A percentile compares a stretch with the other conserved stretches of the same genome.
Evolutionary conservation across 768 basidiomycete genomes (phyloP).

Genomic region (Pluteus cervinus): DNA sequence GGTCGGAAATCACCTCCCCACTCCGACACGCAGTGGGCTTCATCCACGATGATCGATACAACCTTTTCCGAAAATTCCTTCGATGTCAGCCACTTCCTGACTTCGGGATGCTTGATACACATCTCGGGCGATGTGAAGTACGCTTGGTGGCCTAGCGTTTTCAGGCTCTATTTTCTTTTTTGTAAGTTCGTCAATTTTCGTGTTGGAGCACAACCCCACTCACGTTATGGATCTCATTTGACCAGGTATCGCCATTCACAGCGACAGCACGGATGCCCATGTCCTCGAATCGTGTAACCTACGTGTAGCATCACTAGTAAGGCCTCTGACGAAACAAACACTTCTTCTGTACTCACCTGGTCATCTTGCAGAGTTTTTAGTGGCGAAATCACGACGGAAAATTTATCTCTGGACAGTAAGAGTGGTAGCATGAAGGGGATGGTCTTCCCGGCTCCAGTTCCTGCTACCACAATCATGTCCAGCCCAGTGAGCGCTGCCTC

Average conservation of each 20-base stretch:
- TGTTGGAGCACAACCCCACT: no score
- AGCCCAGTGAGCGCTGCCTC: slow-evolving; percentile 28
- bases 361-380: slow-evolving; percentile 30
- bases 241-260: slow-evolving; percentile 31
- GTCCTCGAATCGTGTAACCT: slow-evolving; percentile 20
- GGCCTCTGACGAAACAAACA: background rate
- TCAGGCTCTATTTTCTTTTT: background rate
- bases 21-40: slow-evolving; percentile 30
- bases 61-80: slow-evolving; percentile 16
- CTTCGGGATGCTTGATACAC: slow-evolving; percentile 25
- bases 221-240: slow-evolving; percentile 19
- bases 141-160: slow-evolving; percentile 11
- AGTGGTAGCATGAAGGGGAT: slow-evolving; percentile 29
- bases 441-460: slow-evolving; percentile 31
- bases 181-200: background rate
- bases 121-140: slow-evolving; percentile 34
- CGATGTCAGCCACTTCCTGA: slow-evolving; percentile 17
- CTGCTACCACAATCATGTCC: slow-evolving; percentile 27
- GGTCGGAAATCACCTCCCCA: slow-evolving; percentile 30
- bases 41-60: slow-evolving; percentile 25
- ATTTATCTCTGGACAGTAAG: slow-evolving; percentile 16
- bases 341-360: slow-evolving; percentile 19
- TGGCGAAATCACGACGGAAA: slow-evolving; percentile 27
- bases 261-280: slow-evolving; percentile 22
- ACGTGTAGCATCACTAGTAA: slow-evolving; percentile 1